Conservation (phyloP, 495 filamentous ascomycete species). For the Stereocaulon alpinum region DNA sequence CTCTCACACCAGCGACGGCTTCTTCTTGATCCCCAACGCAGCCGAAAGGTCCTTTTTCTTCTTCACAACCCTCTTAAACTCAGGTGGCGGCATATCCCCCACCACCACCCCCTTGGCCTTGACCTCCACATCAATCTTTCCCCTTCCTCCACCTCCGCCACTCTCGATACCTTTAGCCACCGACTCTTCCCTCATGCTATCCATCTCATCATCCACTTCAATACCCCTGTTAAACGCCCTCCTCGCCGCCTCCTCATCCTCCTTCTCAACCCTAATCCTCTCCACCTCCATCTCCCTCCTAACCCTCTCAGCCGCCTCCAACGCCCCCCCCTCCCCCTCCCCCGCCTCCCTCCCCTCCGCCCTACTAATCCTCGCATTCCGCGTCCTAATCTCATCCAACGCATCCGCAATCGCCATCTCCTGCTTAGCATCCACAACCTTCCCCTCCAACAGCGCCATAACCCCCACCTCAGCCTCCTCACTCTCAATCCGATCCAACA, state of each 20-base stretch:
- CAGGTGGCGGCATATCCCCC: slow-evolving; percentile 44
- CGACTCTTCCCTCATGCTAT: slow-evolving; percentile 15
- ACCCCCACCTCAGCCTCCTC: slow-evolving; percentile 57
- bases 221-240: slow-evolving; percentile 62
- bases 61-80: slow-evolving; percentile 69
- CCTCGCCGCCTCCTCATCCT: slow-evolving; percentile 77
- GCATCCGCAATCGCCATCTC: slow-evolving; percentile 98
- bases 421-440: slow-evolving; percentile 83
- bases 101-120: slow-evolving; percentile 24
- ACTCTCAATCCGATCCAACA: slow-evolving; percentile 70
- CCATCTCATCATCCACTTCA: slow-evolving; percentile 36
- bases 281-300: slow-evolving; percentile 44
- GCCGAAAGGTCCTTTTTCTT: slow-evolving; percentile 69
- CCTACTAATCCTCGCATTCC: slow-evolving; percentile 79
- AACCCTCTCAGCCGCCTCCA: slow-evolving; percentile 31
- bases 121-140: slow-evolving; percentile 18
- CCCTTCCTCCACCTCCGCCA: slow-evolving; percentile 22
- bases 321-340: slow-evolving; percentile 36
- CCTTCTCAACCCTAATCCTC: slow-evolving; percentile 54
- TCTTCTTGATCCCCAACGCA: slow-evolving; percentile 85
- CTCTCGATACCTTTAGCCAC: slow-evolving; percentile 7
- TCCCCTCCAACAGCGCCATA: slow-evolving; percentile 71
- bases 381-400: slow-evolving; percentile 82
- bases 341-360: slow-evolving; percentile 50
- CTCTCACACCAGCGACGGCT: slow-evolving; percentile 42